Conservation (phyloP, 1,284 basidiomycete genomes). For the Sphagnurus paluster region DNA sequence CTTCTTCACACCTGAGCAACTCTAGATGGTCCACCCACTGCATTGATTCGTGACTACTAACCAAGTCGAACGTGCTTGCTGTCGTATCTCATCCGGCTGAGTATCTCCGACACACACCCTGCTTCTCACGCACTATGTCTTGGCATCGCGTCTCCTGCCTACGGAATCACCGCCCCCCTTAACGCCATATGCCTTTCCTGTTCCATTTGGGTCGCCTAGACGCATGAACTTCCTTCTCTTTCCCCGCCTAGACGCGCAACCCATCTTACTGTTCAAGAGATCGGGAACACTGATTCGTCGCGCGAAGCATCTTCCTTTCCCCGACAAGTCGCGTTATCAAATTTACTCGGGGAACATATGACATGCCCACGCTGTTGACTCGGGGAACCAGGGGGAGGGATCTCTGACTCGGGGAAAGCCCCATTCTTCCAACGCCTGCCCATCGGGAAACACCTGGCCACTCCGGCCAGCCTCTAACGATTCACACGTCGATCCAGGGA, state of each 20-base stretch:
- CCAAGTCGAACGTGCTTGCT: not conserved
- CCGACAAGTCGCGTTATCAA: not conserved
- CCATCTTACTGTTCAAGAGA: no score
- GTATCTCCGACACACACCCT: not conserved
- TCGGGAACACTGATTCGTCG: no score
- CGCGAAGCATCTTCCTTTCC: not conserved
- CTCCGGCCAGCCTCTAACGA: no score
- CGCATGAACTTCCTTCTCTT: not conserved
- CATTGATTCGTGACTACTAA: not conserved
- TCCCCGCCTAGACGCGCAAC: not conserved
- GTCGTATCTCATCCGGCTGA: not conserved
- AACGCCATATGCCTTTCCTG: not conserved
- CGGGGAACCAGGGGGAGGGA: conserved; percentile 1
- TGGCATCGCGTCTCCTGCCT: conserved; percentile 2
- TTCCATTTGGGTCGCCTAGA: not conserved
- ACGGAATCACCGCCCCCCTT: not conserved
- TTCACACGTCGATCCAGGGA: no score
- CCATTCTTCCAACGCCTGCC: no score
- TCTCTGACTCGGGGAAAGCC: conserved; percentile 3
- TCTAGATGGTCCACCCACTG: no score
- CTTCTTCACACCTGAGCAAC: not conserved
- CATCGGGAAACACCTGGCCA: no score
- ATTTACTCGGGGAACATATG: conserved; percentile 7
- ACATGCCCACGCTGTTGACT: conserved; percentile 5
- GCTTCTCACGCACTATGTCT: conserved; percentile 5